Conservation (phyloP, 306 rosid genomes). For the Castanea mollissima region DNA sequence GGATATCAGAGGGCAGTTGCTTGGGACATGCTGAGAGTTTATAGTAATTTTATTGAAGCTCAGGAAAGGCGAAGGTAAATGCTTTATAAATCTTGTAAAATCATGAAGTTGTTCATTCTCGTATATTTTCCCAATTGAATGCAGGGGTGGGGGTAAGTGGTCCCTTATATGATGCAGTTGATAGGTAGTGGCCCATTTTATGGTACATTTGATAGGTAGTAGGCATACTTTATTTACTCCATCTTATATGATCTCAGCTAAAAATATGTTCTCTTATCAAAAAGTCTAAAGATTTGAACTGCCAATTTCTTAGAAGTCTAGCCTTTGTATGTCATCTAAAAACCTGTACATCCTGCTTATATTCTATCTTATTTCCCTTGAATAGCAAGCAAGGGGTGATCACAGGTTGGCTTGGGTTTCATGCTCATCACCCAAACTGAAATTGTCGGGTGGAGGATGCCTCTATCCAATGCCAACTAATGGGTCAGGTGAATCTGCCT, state of each 20-base stretch:
- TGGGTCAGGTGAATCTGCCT: too few relatives aligned
- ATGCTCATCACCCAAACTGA: too few relatives aligned
- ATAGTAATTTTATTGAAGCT: constrained; percentile 70
- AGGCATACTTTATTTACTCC: not conserved
- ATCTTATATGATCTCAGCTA: not conserved
- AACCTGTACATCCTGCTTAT: not conserved
- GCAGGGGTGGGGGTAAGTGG: not conserved
- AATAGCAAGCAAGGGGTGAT: too few relatives aligned
- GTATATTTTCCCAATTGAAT: not conserved
- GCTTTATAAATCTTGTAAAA: not conserved
- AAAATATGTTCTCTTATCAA: not conserved
- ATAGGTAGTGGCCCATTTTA: not conserved
- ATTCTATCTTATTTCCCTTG: not conserved
- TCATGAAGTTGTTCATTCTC: not conserved
- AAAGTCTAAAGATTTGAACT: not conserved
- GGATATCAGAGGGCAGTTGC: constrained; percentile 76
- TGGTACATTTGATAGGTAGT: not conserved
- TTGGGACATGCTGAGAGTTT: constrained; percentile 94
- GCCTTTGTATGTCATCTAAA: not conserved
- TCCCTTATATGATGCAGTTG: not conserved
- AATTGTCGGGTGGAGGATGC: too few relatives aligned
- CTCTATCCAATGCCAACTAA: too few relatives aligned
- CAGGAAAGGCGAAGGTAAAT: constrained; percentile 87
- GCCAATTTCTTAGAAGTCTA: not conserved
- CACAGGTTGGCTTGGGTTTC: too few relatives aligned